A percentile compares a stretch with the other conserved stretches of the same genome.
Conservation (phyloP, 2,329 filamentous ascomycete genomes). For the Cladosporium halotolerans region DNA sequence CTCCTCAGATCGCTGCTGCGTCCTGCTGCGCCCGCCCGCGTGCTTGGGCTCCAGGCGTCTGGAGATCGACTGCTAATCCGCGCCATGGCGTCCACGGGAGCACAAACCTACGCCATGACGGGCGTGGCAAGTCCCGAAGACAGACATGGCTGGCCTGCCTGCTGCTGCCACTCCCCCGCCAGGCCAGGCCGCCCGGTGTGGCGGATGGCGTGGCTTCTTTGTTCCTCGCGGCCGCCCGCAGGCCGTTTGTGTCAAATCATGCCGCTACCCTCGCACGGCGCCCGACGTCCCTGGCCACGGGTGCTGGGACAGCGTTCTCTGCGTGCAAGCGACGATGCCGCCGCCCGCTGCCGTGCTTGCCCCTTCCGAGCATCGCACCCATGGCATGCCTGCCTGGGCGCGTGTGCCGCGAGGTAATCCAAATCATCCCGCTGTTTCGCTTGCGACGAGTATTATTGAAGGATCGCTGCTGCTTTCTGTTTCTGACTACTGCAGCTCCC, state of each 20-base stretch:
- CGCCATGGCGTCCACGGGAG: slow-evolving; percentile 1
- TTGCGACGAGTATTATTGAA: slow-evolving; percentile 6
- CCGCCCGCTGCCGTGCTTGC: slow-evolving; percentile 5
- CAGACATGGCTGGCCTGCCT: slow-evolving; percentile 4
- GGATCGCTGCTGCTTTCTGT: slow-evolving; percentile 2
- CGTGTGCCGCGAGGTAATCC: background rate
- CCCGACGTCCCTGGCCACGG: no score
- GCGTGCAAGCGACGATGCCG: background rate
- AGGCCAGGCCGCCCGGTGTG: background rate
- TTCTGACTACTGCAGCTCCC: slow-evolving; percentile 1
- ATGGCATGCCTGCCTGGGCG: background rate
- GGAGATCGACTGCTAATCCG: slow-evolving; percentile 7
- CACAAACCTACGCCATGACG: background rate
- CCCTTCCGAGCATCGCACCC: background rate
- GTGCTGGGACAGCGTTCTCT: no score
- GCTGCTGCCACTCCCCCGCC: slow-evolving; percentile 8
- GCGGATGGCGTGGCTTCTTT: slow-evolving; percentile 9
- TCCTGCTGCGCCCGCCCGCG: slow-evolving; percentile 3
- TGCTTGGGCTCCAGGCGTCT: slow-evolving; percentile 1
- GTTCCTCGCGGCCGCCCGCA: slow-evolving; percentile 5
- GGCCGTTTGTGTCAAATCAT: slow-evolving; percentile 1
- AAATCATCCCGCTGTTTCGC: slow-evolving; percentile 4
- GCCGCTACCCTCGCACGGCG: no score
- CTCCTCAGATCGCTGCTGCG: background rate
- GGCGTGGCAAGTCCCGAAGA: slow-evolving; percentile 3